Base-by-base conservation (phyloP, 139 green algal genomes). In the Tetraselmis striata region DNA sequence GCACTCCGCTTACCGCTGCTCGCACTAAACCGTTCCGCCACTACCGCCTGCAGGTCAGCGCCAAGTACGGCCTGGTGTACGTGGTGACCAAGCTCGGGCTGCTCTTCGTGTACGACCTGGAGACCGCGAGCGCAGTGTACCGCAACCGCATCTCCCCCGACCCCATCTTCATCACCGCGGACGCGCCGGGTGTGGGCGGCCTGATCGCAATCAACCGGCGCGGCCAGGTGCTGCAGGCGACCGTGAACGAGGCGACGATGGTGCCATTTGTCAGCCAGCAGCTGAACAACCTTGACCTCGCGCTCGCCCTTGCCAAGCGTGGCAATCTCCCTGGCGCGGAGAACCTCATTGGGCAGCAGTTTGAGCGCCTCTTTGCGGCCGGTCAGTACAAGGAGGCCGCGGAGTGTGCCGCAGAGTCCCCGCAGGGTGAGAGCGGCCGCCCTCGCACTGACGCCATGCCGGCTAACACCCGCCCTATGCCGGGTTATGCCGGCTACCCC, bases 101-200 rank as follows among this genome's bases (percentile, higher is more conserved):
- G 85, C 87, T 99, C 80, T 99, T 99, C 87, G 97, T 99, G 81
- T 99, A 99, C 85, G 97, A 99, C 86, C 87, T 99, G 83, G 94
- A 98, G 89, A 97, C 93, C 5, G 97, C 93, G 26, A 96, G 95
- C 26, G 95, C 97, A 29, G 93, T 99, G 28, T 99, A 99, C 92
- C 91, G 97, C 80, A 98, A 97, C 84, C 89, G 95, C 76, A 97
- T 99, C 89, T 97, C 90, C 59, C 89, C 93, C 0, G 97, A 99
- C 83, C 97, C 97, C 78, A 94, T 99, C 81, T 99, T 99, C 89
- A 83, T 99, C 31, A 94, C 96, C 0, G 90, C 88, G 23, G 82
- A 89, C 78, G 92, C 92, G 0, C 87, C 92, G 0, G 77, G 80
- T 27, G 93, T 86, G 1, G 96, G 97, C 31, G 97, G 97, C 76